phyloP scores from a whole-genome alignment of 768 basidiomycete species.

The Lenzites betulinus region DNA sequence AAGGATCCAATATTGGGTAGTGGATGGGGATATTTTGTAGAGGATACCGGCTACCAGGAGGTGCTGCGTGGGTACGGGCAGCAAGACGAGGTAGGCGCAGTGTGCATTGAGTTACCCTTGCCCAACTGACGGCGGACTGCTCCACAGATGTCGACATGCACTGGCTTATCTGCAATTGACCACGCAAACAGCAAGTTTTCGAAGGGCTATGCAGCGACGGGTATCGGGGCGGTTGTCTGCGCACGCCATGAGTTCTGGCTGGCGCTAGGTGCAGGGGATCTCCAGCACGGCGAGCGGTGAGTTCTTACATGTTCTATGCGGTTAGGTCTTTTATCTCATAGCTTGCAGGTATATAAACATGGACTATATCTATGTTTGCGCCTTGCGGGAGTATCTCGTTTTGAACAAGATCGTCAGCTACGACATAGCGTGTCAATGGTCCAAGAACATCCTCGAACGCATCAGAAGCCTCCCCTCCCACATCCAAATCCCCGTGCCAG shows the following conservation, averaged over 20 bases:
- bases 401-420: too few species aligned
- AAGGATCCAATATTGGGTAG: conserved; percentile 8
- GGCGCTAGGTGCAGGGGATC: conserved; percentile 26
- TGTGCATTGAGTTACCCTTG: too few species aligned
- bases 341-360: conserved; percentile 27
- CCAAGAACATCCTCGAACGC: too few species aligned
- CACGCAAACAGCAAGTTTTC: background rate
- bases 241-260: conserved; percentile 26
- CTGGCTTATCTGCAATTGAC: background rate
- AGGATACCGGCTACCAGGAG: conserved; percentile 21
- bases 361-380: conserved; percentile 23
- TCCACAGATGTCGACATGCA: background rate
- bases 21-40: too few species aligned
- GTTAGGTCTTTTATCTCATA: background rate
- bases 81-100: conserved; percentile 27
- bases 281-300: conserved; percentile 30
- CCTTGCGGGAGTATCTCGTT: conserved; percentile 1
- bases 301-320: background rate
- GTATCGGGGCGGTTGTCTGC: conserved; percentile 21
- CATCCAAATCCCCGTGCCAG: background rate
- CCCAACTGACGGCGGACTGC: background rate
- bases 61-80: conserved; percentile 15
- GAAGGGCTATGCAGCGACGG: conserved; percentile 15
- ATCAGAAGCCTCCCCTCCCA: conserved; percentile 13
- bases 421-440: too few species aligned